Evolutionary conservation across 352 stramenopile species (phyloP).

Genomic region (Globisporangium mamillatum): DNA sequence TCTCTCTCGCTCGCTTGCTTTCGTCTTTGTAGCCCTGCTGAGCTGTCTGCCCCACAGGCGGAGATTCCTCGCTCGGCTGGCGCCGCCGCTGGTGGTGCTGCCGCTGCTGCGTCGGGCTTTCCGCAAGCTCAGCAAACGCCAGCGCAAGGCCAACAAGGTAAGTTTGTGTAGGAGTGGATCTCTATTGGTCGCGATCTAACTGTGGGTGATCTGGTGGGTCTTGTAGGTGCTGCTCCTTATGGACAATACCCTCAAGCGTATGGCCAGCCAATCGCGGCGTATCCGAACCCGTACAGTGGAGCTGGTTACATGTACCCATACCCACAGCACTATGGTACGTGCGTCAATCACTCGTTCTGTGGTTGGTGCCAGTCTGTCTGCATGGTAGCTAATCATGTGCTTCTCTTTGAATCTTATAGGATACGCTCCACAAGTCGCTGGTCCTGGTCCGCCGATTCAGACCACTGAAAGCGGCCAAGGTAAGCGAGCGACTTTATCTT

Average conservation of each 20-base stretch:
- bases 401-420: constrained; percentile 27
- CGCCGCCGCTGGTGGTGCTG: constrained; percentile 23
- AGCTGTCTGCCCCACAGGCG: constrained; percentile 39
- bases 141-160: constrained; percentile 44
- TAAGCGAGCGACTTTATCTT: constrained; percentile 24
- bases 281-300: constrained; percentile 65
- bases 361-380: neutral
- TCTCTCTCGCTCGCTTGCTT: neutral
- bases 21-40: constrained; percentile 36
- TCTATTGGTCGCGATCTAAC: neutral
- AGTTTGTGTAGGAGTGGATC: neutral
- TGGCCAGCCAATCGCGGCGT: constrained; percentile 66
- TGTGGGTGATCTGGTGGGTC: neutral
- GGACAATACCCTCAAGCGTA: constrained; percentile 73
- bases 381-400: neutral
- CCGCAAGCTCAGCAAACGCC: constrained; percentile 31
- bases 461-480: constrained; percentile 87
- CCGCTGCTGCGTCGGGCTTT: constrained; percentile 22
- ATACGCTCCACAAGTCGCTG: constrained; percentile 80
- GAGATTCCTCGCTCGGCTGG: constrained; percentile 32
- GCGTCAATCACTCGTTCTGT: neutral
- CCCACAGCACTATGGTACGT: constrained; percentile 73
- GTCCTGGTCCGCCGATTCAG: constrained; percentile 83
- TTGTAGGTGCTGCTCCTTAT: constrained; percentile 43
- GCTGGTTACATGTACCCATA: constrained; percentile 87